A percentile compares a stretch with the other conserved stretches of the same genome.
phyloP scores from a whole-genome alignment of 2,329 filamentous ascomycete genomes.

The Phaeoacremonium minimum region DNA sequence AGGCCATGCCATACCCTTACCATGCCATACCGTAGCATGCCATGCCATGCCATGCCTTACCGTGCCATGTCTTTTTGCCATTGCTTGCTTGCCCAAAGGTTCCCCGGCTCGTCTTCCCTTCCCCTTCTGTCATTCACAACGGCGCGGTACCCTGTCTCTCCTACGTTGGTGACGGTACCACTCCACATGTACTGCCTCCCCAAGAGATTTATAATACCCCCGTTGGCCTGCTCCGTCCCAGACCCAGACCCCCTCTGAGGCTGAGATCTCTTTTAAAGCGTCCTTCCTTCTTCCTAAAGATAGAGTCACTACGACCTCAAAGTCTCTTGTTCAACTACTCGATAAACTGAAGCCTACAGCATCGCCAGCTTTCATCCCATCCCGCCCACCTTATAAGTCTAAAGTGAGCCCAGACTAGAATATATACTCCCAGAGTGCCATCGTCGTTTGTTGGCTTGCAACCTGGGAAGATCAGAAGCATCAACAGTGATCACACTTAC shows the following conservation, averaged over 20 bases:
- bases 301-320: constrained; percentile 3
- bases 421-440: not conserved
- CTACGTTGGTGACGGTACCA: constrained; percentile 1
- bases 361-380: constrained; percentile 4
- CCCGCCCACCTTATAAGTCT: constrained; percentile 5
- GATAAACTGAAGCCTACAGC: constrained; percentile 7
- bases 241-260: constrained; percentile 7
- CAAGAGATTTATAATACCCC: constrained; percentile 7
- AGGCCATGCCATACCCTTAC: too few relatives aligned
- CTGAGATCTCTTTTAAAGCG: constrained; percentile 7
- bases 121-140: not conserved
- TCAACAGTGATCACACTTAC: too few relatives aligned
- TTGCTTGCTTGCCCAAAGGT: not conserved
- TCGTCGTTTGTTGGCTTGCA: too few relatives aligned
- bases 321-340: constrained; percentile 4
- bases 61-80: too few relatives aligned
- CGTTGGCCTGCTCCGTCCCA: constrained; percentile 7
- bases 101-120: not conserved
- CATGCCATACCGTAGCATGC: too few relatives aligned
- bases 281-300: constrained; percentile 8
- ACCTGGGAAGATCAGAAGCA: not conserved
- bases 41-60: too few relatives aligned
- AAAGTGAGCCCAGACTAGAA: too few relatives aligned
- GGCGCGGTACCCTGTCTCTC: not conserved
- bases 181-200: constrained; percentile 5